A percentile compares a stretch with the other conserved stretches of the same genome.
These are phyloP conservation scores for Talaromyces sp. DNA, from an alignment of 2,329 filamentous ascomycete genomes.

Conservation along the genomic window DNA sequence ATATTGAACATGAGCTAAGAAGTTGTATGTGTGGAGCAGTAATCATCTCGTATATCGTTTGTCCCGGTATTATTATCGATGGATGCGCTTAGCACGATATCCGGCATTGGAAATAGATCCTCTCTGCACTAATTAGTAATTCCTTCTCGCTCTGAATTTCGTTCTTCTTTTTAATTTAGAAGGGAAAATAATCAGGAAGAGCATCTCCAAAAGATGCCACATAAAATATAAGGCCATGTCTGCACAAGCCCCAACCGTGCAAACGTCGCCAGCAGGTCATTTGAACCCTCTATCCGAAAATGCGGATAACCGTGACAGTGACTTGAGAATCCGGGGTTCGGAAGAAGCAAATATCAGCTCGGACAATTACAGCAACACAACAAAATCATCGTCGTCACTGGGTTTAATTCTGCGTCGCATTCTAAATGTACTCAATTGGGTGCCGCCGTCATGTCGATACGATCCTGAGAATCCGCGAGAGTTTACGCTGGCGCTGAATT, in stretches of 20 bases:
- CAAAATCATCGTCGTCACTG: not conserved
- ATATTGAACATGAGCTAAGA: not conserved
- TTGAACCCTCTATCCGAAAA: not conserved
- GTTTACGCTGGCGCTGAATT: conserved; percentile 66
- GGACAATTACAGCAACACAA: not conserved
- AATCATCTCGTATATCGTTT: not conserved
- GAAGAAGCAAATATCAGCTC: not conserved
- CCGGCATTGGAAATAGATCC: not conserved
- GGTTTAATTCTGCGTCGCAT: conserved; percentile 3
- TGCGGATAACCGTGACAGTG: conserved; percentile 1
- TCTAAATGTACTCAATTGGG: conserved; percentile 50
- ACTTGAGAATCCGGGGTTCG: not conserved
- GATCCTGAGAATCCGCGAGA: conserved; percentile 62
- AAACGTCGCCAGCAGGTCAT: not conserved
- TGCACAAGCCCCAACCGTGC: not conserved
- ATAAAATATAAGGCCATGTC: not conserved
- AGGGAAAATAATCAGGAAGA: not conserved
- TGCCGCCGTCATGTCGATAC: conserved; percentile 66
- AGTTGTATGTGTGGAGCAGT: not conserved
- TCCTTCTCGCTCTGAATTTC: not conserved
- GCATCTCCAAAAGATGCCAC: not conserved
- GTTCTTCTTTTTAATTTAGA: not conserved
- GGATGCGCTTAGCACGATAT: not conserved
- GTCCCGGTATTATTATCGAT: not conserved
- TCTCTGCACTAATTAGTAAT: not conserved